A percentile compares a stretch with the other conserved stretches of the same genome.
Conservation (phyloP, 176 grass and related monocot species). For the Ensete ventricosum region DNA sequence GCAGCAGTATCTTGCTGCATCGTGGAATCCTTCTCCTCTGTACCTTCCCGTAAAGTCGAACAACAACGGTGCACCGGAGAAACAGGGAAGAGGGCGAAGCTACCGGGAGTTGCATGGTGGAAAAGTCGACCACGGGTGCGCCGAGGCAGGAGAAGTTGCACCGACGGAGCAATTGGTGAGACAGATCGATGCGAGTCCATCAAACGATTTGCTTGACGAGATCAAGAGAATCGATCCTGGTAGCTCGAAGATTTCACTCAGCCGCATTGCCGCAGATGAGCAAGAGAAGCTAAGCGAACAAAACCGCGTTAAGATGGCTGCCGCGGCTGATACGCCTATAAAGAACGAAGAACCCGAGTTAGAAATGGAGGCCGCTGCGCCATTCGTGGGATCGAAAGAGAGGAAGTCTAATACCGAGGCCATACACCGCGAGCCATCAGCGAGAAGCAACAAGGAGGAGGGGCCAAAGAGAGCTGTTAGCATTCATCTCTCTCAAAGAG, state of each 20-base stretch:
- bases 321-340: not conserved
- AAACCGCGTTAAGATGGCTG: not conserved
- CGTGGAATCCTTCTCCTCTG: conserved; percentile 43
- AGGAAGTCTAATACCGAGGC: no score
- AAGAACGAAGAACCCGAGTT: no score
- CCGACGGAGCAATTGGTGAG: conserved; percentile 18
- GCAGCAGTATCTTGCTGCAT: conserved; percentile 59
- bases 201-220: conserved; percentile 17
- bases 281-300: not conserved
- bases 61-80: conserved; percentile 41
- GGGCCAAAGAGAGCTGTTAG: not conserved
- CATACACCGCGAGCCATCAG: not conserved
- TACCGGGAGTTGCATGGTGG: conserved; percentile 25
- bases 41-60: conserved; percentile 71
- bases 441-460: not conserved
- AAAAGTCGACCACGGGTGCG: conserved; percentile 27
- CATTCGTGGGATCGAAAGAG: no score
- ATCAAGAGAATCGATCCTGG: conserved; percentile 12
- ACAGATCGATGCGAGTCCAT: conserved; percentile 26
- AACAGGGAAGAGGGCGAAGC: conserved; percentile 40
- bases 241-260: not conserved
- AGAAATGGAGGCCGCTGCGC: no score
- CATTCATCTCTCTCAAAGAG: conserved; percentile 6
- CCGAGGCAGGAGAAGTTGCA: conserved; percentile 15
- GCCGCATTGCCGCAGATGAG: not conserved